These are phyloP conservation scores for Linum trigynum DNA, from an alignment of 345 rosid species.

Conservation along the genomic window DNA sequence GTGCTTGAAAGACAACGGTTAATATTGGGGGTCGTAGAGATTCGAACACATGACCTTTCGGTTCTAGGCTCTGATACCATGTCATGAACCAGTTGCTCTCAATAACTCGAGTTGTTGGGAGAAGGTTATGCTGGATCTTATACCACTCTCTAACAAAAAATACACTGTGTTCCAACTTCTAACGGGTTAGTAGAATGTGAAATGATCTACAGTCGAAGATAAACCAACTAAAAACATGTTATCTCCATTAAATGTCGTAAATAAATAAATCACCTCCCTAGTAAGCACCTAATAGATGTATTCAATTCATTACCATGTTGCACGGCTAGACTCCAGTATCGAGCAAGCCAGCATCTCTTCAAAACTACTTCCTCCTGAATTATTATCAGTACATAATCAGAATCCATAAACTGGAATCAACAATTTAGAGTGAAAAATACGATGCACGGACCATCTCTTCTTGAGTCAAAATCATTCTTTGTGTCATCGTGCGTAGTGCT, in stretches of 20 bases:
- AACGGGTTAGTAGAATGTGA: too few relatives aligned
- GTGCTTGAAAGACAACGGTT: too few relatives aligned
- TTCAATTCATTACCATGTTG: constrained; percentile 51
- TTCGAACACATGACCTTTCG: too few relatives aligned
- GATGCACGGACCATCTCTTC: constrained; percentile 73
- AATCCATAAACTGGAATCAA: constrained; percentile 7
- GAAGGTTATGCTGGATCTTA: too few relatives aligned
- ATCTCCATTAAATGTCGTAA: background rate
- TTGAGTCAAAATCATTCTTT: constrained; percentile 81
- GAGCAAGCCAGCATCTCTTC: constrained; percentile 99
- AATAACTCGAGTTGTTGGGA: too few relatives aligned
- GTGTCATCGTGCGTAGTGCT: constrained; percentile 80
- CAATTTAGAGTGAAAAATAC: background rate
- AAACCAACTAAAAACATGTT: background rate
- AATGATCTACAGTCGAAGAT: too few relatives aligned
- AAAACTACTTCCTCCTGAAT: constrained; percentile 92
- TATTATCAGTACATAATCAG: background rate
- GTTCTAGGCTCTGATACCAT: too few relatives aligned
- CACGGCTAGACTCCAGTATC: constrained; percentile 89
- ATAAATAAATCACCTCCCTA: background rate
- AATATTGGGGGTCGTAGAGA: too few relatives aligned
- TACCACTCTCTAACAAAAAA: too few relatives aligned
- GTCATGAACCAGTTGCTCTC: too few relatives aligned
- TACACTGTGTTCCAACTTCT: too few relatives aligned
- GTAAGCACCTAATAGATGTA: background rate